These are phyloP conservation scores for Phytopythium montanum DNA, from an alignment of 352 stramenopile species.

Conservation along the genomic window DNA sequence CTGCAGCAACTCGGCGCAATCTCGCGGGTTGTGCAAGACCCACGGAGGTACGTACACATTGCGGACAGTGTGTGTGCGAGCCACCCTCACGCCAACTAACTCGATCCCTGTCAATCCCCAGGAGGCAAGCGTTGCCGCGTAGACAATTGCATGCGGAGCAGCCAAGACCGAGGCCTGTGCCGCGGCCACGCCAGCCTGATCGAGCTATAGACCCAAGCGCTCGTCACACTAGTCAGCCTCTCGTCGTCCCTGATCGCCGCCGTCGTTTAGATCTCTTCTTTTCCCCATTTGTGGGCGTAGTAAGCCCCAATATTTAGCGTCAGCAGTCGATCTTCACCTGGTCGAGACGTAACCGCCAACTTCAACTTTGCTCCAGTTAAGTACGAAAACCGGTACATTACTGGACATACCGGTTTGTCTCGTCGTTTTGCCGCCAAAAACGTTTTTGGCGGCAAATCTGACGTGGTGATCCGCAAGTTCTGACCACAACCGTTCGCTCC, in stretches of 20 bases:
- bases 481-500: constrained; percentile 3
- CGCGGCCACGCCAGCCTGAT: constrained; percentile 35
- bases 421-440: constrained; percentile 37
- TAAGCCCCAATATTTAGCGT: not conserved
- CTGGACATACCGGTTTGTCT: not conserved
- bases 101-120: constrained; percentile 10
- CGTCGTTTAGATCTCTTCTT: not conserved
- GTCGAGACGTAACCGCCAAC: no score
- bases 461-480: constrained; percentile 2
- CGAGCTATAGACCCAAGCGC: not conserved
- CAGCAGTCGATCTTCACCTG: not conserved
- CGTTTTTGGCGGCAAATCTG: not conserved
- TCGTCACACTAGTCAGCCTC: not conserved
- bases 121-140: constrained; percentile 62
- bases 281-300: not conserved
- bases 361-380: no score
- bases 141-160: constrained; percentile 63
- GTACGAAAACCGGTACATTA: not conserved
- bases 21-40: constrained; percentile 79
- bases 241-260: not conserved
- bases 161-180: constrained; percentile 65
- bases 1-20: constrained; percentile 83
- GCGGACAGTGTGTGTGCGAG: not conserved
- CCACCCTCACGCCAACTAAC: no score
- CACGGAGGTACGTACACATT: constrained; percentile 62